Conservation (phyloP, 805 yeast species). For the Lipomyces starkeyi region DNA sequence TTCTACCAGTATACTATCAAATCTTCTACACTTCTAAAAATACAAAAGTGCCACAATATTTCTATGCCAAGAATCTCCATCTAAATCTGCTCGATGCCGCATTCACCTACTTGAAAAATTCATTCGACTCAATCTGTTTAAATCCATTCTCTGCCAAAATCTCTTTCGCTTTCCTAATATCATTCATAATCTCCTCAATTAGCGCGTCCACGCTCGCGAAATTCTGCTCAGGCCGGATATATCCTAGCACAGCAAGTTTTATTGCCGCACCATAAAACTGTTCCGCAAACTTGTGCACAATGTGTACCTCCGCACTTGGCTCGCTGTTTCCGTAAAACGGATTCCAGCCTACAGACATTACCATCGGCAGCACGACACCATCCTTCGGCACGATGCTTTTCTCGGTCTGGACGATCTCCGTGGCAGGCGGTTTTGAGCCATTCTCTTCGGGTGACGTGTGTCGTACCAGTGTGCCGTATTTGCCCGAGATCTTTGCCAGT, state of each 20-base stretch:
- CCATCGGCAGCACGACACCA: conserved; percentile 70
- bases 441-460: conserved; percentile 4
- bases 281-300: conserved; percentile 68
- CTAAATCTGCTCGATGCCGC: neutral
- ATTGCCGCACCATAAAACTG: conserved; percentile 85
- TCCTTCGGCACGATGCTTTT: conserved; percentile 49
- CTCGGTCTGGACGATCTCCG: conserved; percentile 67
- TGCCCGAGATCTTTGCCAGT: conserved; percentile 54
- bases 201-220: conserved; percentile 82
- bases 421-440: conserved; percentile 42
- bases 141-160: conserved; percentile 20
- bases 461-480: conserved; percentile 29
- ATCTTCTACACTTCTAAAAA: neutral
- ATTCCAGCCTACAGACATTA: conserved; percentile 94
- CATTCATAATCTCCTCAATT: conserved; percentile 80
- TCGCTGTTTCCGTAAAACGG: conserved; percentile 83
- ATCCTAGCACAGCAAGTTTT: conserved; percentile 77
- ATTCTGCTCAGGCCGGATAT: conserved; percentile 86
- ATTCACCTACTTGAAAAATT: conserved; percentile 13
- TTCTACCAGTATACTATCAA: neutral
- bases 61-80: neutral
- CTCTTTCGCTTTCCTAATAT: conserved; percentile 69
- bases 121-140: conserved; percentile 18
- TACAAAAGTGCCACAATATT: neutral
- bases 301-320: conserved; percentile 84